Base-by-base conservation (phyloP, 2,329 filamentous ascomycete genomes). In the Colletotrichum agaves region DNA sequence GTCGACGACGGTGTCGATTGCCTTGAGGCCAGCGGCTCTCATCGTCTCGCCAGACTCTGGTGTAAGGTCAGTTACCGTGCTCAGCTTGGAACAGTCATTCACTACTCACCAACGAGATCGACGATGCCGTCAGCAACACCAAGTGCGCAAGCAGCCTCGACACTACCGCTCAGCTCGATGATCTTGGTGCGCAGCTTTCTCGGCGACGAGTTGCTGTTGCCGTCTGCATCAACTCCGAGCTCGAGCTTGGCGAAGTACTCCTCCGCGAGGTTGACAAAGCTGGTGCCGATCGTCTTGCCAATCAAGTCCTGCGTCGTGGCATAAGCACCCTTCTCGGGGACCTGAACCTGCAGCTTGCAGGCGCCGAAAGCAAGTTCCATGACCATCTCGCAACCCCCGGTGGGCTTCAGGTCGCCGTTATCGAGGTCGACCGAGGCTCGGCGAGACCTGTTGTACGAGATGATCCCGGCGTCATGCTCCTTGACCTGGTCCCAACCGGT, bases 41-140 rank as follows among this genome's bases (percentile, higher is more conserved):
- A 99, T 99, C 0, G 96, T 99, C 81, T 98, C 95, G 63, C 96
- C 96, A 19, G 96, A 98, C 84, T 99, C 95, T 96, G 73, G 2
- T 19, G 10, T 17, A 27, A 2, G 13, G 56, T 64, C 33, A 62
- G 53, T n/a, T 6, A 27, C 43, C 19, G 15, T 23, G 13, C 15
- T 8, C 46, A 17, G 44, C 12, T 12, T 12, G 15, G 41, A 35
- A 53, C 47, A 41, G 41, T 15, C 21, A 2, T 27, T 12, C 11
- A 52, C 39, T 52, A 88, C 92, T 78, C 81, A 96, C 93, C 94
- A 76, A 99, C 96, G 65, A 99, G 89, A 82, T 99, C 96, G 52
- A 99, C 94, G 78, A 99, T 98, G 57, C 95, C 96, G 78, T 98
- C 95, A 47, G 96, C 96, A 31, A 98, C 94, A 60, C 96, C 96